Percentiles rank a stretch among this genome's conserved stretches.
Conservation (phyloP, 805 yeast genomes). For the Kluyveromyces nonfermentans region DNA sequence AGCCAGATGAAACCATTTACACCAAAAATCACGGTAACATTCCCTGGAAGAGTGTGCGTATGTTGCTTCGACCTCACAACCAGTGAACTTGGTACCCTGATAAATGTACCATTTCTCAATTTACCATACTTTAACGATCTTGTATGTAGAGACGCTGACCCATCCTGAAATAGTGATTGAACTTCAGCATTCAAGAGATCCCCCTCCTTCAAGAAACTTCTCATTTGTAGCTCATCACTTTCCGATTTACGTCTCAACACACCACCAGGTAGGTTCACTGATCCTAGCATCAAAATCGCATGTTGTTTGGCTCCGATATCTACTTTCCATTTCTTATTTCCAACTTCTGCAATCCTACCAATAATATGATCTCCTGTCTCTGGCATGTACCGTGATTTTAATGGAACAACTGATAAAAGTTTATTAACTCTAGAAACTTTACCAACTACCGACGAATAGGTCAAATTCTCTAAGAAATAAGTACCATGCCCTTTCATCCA, state of each 20-base stretch:
- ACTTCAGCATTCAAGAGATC: constrained; percentile 94
- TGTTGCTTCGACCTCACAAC: constrained; percentile 82
- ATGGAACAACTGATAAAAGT: constrained; percentile 73
- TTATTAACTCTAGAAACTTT: constrained; percentile 78
- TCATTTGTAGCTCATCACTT: constrained; percentile 93
- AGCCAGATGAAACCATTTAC: constrained; percentile 95
- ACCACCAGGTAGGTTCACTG: constrained; percentile 96
- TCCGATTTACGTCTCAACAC: constrained; percentile 88
- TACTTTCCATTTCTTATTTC: constrained; percentile 91
- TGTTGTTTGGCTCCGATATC: constrained; percentile 93
- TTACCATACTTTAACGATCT: constrained; percentile 94
- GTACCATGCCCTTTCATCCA: constrained; percentile 99
- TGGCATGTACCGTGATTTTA: constrained; percentile 81
- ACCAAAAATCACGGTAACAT: constrained; percentile 81
- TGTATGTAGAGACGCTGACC: constrained; percentile 89
- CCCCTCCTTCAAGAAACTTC: constrained; percentile 88
- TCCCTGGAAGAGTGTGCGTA: constrained; percentile 86
- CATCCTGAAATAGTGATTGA: constrained; percentile 80
- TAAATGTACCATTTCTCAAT: constrained; percentile 79
- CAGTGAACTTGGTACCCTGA: constrained; percentile 73
- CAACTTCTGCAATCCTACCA: constrained; percentile 91
- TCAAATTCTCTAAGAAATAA: constrained; percentile 60
- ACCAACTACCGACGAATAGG: constrained; percentile 91
- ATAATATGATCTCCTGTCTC: constrained; percentile 95
- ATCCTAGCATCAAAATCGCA: constrained; percentile 86